These are phyloP conservation scores for Rutstroemia sp. DNA, from an alignment of 2,329 filamentous ascomycete species.

Conservation along the genomic window DNA sequence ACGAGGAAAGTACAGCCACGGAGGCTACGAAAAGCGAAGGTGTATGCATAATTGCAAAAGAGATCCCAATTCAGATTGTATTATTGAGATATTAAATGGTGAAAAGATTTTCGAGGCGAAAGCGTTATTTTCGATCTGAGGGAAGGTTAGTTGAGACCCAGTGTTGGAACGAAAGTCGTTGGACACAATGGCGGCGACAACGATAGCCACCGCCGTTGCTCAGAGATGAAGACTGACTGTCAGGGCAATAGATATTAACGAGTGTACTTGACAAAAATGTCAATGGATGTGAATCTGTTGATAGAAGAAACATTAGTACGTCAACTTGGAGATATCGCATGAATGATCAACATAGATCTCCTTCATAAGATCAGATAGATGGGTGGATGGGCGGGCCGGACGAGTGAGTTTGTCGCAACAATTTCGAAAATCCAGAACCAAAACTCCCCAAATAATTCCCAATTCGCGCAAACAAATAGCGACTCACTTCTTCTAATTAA, in stretches of 20 bases:
- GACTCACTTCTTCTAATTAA: conserved; percentile 24
- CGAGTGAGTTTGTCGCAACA: conserved; percentile 10
- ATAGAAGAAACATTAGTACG: conserved; percentile 19
- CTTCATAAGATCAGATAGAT: background rate
- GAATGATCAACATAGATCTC: conserved; percentile 20
- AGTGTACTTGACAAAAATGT: conserved; percentile 53
- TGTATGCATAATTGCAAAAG: conserved; percentile 39
- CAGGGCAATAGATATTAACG: conserved; percentile 41
- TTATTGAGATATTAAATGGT: conserved; percentile 4
- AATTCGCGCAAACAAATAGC: background rate
- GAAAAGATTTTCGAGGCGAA: background rate
- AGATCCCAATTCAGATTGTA: conserved; percentile 1
- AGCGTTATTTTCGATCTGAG: conserved; percentile 7
- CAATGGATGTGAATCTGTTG: conserved; percentile 39
- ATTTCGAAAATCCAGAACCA: background rate
- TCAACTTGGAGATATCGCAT: conserved; percentile 16
- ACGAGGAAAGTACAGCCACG: conserved; percentile 40
- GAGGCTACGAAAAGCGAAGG: conserved; percentile 42
- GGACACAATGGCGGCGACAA: background rate
- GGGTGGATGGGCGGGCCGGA: conserved; percentile 7
- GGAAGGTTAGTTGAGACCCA: conserved; percentile 19
- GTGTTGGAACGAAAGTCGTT: conserved; percentile 14
- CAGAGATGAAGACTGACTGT: conserved; percentile 35
- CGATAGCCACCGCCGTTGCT: background rate
- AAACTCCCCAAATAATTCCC: background rate